These are phyloP conservation scores for Neofusicoccum parvum DNA, from an alignment of 2,329 filamentous ascomycete species.

Conservation along the genomic window DNA sequence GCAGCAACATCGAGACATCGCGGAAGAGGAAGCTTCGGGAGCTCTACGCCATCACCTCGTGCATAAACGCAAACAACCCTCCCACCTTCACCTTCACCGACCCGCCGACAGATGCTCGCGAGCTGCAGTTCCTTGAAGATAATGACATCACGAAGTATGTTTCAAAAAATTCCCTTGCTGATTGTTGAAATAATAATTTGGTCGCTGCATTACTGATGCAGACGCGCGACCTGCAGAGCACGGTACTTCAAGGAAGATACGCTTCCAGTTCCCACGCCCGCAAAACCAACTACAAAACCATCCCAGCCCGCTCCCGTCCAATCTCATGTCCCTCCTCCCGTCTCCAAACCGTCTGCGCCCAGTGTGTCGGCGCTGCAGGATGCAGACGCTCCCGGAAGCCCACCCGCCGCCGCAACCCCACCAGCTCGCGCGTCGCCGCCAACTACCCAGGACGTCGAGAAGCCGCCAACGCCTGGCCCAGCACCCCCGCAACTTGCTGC, in stretches of 20 bases:
- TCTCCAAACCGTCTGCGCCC: conserved; percentile 29
- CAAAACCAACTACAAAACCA: conserved; percentile 30
- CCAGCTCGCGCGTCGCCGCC: neutral
- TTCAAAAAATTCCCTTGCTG: conserved; percentile 33
- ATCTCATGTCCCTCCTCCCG: conserved; percentile 37
- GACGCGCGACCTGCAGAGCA: conserved; percentile 45
- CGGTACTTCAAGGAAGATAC: conserved; percentile 56
- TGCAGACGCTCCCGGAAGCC: neutral
- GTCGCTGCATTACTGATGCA: conserved; percentile 29
- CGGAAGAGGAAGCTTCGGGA: conserved; percentile 90
- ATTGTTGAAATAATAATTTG: conserved; percentile 2
- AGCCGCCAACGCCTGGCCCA: conserved; percentile 23
- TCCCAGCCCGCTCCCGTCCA: conserved; percentile 24
- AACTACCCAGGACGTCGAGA: conserved; percentile 23
- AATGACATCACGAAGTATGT: conserved; percentile 62
- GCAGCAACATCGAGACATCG: conserved; percentile 64
- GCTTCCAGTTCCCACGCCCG: conserved; percentile 25
- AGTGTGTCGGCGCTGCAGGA: conserved; percentile 22
- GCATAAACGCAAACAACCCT: conserved; percentile 59
- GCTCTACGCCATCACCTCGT: conserved; percentile 78
- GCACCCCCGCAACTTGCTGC: conserved; percentile 22
- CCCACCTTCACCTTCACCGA: conserved; percentile 56
- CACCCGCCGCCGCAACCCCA: neutral
- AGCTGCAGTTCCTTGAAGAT: conserved; percentile 58
- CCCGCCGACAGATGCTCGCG: conserved; percentile 51